Conservation (phyloP, 2,329 filamentous ascomycete genomes). For the Talaromyces piceae region DNA sequence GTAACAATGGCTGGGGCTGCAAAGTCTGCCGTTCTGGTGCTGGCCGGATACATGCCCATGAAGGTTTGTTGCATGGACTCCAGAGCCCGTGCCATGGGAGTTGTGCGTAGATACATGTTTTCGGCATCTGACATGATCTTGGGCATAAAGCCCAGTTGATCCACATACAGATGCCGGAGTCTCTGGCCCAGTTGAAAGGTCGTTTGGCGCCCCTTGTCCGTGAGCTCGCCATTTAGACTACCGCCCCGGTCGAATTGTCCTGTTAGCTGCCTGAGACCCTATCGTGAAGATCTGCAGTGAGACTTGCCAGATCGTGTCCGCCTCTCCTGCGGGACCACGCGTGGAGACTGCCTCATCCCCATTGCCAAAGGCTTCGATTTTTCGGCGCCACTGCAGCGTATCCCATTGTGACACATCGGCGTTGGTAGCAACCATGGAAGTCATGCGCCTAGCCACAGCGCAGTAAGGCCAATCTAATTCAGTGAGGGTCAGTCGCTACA, state of each 20-base stretch:
- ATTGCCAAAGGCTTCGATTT: slow-evolving; percentile 73
- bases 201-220: slow-evolving; percentile 64
- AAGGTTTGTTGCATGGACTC: slow-evolving; percentile 72
- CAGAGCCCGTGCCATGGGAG: slow-evolving; percentile 65
- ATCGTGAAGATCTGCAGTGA: background rate
- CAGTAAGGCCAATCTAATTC: slow-evolving; percentile 80
- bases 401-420: slow-evolving; percentile 50
- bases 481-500: slow-evolving; percentile 3
- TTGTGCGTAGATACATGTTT: slow-evolving; percentile 65
- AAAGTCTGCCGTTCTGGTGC: slow-evolving; percentile 45
- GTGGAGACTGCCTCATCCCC: slow-evolving; percentile 53
- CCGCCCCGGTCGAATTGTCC: background rate
- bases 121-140: slow-evolving; percentile 47
- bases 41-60: slow-evolving; percentile 63
- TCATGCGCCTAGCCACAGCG: slow-evolving; percentile 64
- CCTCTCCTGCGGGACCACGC: slow-evolving; percentile 15
- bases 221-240: slow-evolving; percentile 57
- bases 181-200: slow-evolving; percentile 62
- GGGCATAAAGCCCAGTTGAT: slow-evolving; percentile 67
- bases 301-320: slow-evolving; percentile 60
- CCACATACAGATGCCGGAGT: slow-evolving; percentile 64
- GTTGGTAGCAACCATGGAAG: slow-evolving; percentile 50
- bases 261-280: slow-evolving; percentile 9
- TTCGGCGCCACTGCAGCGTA: slow-evolving; percentile 56
- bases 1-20: slow-evolving; percentile 59